These are phyloP conservation scores for Yamadazyma dushanensis DNA, from an alignment of 1,139 yeast species.

Conservation along the genomic window DNA sequence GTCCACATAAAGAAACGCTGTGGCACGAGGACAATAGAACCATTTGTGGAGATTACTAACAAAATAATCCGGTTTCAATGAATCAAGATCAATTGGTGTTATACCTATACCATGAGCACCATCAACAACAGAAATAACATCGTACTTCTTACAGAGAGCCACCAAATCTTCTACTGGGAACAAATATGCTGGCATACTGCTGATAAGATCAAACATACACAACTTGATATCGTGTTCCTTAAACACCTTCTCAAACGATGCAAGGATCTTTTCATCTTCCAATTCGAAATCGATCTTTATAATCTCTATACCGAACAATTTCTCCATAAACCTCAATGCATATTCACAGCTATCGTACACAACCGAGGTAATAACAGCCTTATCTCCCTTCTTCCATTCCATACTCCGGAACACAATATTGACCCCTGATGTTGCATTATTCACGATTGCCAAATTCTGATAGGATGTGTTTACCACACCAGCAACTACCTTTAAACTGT, in stretches of 20 bases:
- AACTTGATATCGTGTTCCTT: conserved; percentile 28
- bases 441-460: conserved; percentile 47
- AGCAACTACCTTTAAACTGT: conserved; percentile 35
- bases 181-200: conserved; percentile 63
- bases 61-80: conserved; percentile 59
- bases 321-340: conserved; percentile 48
- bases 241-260: conserved; percentile 35
- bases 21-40: conserved; percentile 59
- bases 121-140: conserved; percentile 59
- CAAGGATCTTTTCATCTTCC: conserved; percentile 52
- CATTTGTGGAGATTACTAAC: conserved; percentile 71
- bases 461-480: conserved; percentile 44
- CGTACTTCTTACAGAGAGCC: conserved; percentile 45
- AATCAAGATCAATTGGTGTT: conserved; percentile 40
- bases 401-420: conserved; percentile 58
- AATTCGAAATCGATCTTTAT: conserved; percentile 47
- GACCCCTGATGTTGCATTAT: conserved; percentile 64
- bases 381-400: conserved; percentile 56
- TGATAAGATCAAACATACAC: conserved; percentile 59
- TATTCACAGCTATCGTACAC: conserved; percentile 60
- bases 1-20: conserved; percentile 61
- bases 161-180: conserved; percentile 57
- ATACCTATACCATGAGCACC: conserved; percentile 74
- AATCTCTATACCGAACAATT: conserved; percentile 42
- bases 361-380: conserved; percentile 50